Percentiles rank a stretch among this genome's conserved stretches.
Conservation (phyloP, 306 rosid species). For the Trifolium dubium region DNA sequence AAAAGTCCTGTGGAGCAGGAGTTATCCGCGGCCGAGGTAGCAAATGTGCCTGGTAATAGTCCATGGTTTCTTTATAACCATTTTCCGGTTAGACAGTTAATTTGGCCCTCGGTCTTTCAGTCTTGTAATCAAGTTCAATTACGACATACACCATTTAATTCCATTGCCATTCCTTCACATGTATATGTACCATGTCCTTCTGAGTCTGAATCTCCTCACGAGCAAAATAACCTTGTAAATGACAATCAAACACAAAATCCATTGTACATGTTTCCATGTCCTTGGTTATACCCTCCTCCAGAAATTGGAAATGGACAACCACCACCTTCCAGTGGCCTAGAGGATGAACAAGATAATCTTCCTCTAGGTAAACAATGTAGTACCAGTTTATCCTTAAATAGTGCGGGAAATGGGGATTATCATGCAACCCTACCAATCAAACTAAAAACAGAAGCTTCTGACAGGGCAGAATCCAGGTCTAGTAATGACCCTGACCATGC, state of each 20-base stretch:
- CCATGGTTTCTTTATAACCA: slow-evolving; percentile 66
- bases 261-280: slow-evolving; percentile 66
- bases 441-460: slow-evolving; percentile 56
- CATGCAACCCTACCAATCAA: slow-evolving; percentile 47
- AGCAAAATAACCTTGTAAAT: slow-evolving; percentile 49
- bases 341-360: slow-evolving; percentile 49
- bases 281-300: slow-evolving; percentile 76
- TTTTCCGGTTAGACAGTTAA: slow-evolving; percentile 61
- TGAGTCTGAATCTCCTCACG: slow-evolving; percentile 48
- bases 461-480: slow-evolving; percentile 47
- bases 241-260: slow-evolving; percentile 57
- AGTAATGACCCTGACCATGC: slow-evolving; percentile 40
- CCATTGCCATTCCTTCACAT: slow-evolving; percentile 53
- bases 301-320: slow-evolving; percentile 61
- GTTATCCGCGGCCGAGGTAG: slow-evolving; percentile 50
- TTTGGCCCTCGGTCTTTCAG: slow-evolving; percentile 75
- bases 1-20: slow-evolving; percentile 50
- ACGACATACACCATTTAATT: slow-evolving; percentile 53
- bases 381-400: slow-evolving; percentile 55
- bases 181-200: slow-evolving; percentile 55
- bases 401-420: slow-evolving; percentile 47
- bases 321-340: slow-evolving; percentile 49
- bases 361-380: slow-evolving; percentile 48
- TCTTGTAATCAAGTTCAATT: slow-evolving; percentile 58
- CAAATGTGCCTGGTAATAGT: slow-evolving; percentile 51